Conservation (phyloP, 768 basidiomycete species). For the Peribolospora baueri region DNA sequence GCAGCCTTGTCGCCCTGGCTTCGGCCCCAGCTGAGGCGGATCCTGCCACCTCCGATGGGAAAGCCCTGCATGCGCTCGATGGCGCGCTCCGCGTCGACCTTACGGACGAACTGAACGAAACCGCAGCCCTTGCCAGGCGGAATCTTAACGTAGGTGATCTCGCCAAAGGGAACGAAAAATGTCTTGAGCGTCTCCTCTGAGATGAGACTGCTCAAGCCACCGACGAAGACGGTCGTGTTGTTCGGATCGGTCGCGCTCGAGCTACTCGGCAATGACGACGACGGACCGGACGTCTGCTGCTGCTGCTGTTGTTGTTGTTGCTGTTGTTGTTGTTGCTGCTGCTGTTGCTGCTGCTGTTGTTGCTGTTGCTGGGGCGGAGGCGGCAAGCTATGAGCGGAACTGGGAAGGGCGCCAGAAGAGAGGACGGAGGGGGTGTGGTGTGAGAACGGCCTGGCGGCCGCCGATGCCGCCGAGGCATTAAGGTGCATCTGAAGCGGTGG, state of each 20-base stretch:
- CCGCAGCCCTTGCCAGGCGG: conserved; percentile 87
- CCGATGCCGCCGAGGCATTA: too few species aligned
- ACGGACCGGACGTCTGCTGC: not conserved
- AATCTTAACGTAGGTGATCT: conserved; percentile 44
- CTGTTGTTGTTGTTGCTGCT: not conserved
- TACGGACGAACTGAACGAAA: conserved; percentile 81
- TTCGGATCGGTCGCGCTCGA: conserved; percentile 59
- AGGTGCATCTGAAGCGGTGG: too few species aligned
- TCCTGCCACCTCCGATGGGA: conserved; percentile 72
- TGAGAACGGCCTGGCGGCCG: too few species aligned
- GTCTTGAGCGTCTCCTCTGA: conserved; percentile 68
- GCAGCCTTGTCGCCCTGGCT: conserved; percentile 30
- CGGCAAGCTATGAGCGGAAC: too few species aligned
- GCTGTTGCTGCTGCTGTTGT: not conserved
- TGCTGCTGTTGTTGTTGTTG: not conserved
- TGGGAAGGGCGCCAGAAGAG: too few species aligned
- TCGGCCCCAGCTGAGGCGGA: conserved; percentile 76
- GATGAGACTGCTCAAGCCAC: conserved; percentile 65
- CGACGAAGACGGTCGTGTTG: conserved; percentile 83
- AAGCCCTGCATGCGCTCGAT: conserved; percentile 96
- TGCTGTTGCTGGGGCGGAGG: not conserved
- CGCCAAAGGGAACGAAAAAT: conserved; percentile 16
- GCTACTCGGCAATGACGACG: not conserved
- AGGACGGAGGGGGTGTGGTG: too few species aligned
- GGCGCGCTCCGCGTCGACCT: conserved; percentile 70